Evolutionary conservation across 495 filamentous ascomycete genomes (phyloP), one percentile per base, ranked within the genome.

Genomic region (Bathelium albidoporum): DNA sequence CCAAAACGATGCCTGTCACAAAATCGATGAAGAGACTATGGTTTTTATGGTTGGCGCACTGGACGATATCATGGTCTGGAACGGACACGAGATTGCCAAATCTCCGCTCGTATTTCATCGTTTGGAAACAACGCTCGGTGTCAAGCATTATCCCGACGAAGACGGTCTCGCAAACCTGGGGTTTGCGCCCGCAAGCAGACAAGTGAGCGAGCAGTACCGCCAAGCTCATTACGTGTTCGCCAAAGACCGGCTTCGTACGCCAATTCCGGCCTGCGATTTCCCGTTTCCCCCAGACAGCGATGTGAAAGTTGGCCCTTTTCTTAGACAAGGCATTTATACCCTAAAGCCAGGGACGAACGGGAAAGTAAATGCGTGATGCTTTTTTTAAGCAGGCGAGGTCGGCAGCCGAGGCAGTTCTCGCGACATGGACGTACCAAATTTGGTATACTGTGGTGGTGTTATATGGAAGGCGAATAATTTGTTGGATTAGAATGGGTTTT

Each of bases 11-110:
- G 49, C 24, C 29, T 55, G 4, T 55, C 49, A 55, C 4, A 4
- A 55, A 55, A 55, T 55, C 49, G 49, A 55, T 55, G 49, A 55
- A 55, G 49, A 55, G 49, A 55, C 49, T 55, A 55, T 55, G 49
- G 24, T 55, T 24, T 55, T 55, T 29, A 55, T 55, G 49, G 29
- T 55, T 55, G 49, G 49, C 49, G 49, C 49, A 55, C 49, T 55
- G 49, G 49, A 55, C 49, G 49, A 55, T 55, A 55, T 55, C 49
- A 55, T 55, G 49, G 49, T 29, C 24, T 55, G 49, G 22, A 55
- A 55, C 49, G 49, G 29, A 55, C 20, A 26, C 49, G 49, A 55
- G 49, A 55, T 55, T 55, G 49, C 20, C 49, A 55, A 55, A 55
- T 55, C 49, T 29, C 49, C 49, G 49, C 49, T 55, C 49, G 49